Percentiles rank a stretch among this genome's conserved stretches.
These are phyloP conservation scores for Fragosphaeria purpurea DNA, from an alignment of 2,329 filamentous ascomycete species.

Conservation along the genomic window DNA sequence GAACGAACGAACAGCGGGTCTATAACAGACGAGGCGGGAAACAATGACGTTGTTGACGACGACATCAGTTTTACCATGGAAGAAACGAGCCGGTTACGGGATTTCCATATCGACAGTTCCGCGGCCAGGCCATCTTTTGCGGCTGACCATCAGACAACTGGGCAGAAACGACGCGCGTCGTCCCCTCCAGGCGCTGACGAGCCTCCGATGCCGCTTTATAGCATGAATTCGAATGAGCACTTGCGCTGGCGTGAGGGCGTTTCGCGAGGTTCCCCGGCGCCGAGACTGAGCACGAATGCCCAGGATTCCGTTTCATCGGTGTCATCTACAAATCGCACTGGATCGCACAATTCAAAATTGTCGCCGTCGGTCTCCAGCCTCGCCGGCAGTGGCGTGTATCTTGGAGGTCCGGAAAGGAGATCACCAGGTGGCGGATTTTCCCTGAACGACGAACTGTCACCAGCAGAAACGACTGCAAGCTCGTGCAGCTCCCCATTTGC, in stretches of 20 bases:
- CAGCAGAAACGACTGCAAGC: slow-evolving; percentile 27
- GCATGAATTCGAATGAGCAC: slow-evolving; percentile 31
- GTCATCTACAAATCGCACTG: slow-evolving; percentile 33
- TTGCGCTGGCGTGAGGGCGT: slow-evolving; percentile 38
- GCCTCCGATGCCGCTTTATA: slow-evolving; percentile 20
- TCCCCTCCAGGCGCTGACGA: slow-evolving; percentile 44
- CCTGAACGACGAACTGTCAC: slow-evolving; percentile 38
- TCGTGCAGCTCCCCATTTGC: slow-evolving; percentile 38
- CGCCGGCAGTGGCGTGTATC: slow-evolving; percentile 31
- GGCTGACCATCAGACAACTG: slow-evolving; percentile 29
- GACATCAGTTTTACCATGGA: slow-evolving; percentile 37
- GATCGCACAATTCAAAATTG: slow-evolving; percentile 37
- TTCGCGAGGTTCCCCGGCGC: slow-evolving; percentile 42
- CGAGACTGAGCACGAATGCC: slow-evolving; percentile 36
- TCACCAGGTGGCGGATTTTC: slow-evolving; percentile 35
- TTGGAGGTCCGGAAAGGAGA: slow-evolving; percentile 25
- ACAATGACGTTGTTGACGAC: slow-evolving; percentile 41
- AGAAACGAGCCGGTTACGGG: slow-evolving; percentile 29
- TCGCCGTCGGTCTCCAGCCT: slow-evolving; percentile 34
- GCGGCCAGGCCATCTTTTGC: slow-evolving; percentile 9
- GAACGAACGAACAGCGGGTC: slow-evolving; percentile 39
- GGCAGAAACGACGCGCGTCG: slow-evolving; percentile 46
- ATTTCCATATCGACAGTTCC: slow-evolving; percentile 36
- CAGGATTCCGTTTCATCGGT: slow-evolving; percentile 36
- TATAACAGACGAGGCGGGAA: slow-evolving; percentile 34